A percentile compares a stretch with the other conserved stretches of the same genome.
Conservation (phyloP, 2,329 filamentous ascomycete genomes). For the Alternaria angustiovoidea region DNA sequence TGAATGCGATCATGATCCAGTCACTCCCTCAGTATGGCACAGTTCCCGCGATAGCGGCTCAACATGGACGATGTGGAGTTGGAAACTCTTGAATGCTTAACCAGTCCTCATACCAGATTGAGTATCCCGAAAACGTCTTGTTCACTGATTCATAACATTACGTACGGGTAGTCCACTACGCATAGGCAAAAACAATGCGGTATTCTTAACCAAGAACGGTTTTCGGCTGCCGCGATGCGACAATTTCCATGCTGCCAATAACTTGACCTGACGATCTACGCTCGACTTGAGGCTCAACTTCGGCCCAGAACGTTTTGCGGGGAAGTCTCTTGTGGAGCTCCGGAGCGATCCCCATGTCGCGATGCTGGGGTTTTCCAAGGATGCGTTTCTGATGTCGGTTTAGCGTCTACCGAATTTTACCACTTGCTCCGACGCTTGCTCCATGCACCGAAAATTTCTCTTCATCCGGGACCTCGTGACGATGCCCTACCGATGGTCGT, state of each 20-base stretch:
- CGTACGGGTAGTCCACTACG: neutral
- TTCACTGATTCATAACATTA: slow-evolving; percentile 3
- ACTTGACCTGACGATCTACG: slow-evolving; percentile 11
- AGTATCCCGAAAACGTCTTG: neutral
- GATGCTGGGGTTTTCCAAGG: slow-evolving; percentile 8
- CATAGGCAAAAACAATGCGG: neutral
- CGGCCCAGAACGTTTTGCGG: slow-evolving; percentile 16
- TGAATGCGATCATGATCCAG: neutral
- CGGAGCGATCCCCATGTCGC: slow-evolving; percentile 13
- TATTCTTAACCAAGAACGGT: neutral
- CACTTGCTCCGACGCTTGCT: slow-evolving; percentile 19
- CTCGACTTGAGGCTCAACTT: slow-evolving; percentile 17
- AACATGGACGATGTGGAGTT: neutral
- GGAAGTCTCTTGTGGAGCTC: slow-evolving; percentile 18
- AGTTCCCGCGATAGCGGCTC: neutral
- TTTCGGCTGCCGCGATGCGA: neutral
- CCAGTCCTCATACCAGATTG: neutral
- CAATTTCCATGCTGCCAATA: neutral
- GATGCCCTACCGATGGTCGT: neutral
- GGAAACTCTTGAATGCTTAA: neutral
- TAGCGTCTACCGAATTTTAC: slow-evolving; percentile 10
- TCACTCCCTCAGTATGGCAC: neutral
- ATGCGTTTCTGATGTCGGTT: slow-evolving; percentile 1
- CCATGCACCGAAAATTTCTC: slow-evolving; percentile 17
- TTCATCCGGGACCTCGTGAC: slow-evolving; percentile 17